Evolutionary conservation across 2,329 filamentous ascomycete genomes (phyloP), one percentile per base, ranked within the genome.

Genomic region (Claviceps sorghi): DNA sequence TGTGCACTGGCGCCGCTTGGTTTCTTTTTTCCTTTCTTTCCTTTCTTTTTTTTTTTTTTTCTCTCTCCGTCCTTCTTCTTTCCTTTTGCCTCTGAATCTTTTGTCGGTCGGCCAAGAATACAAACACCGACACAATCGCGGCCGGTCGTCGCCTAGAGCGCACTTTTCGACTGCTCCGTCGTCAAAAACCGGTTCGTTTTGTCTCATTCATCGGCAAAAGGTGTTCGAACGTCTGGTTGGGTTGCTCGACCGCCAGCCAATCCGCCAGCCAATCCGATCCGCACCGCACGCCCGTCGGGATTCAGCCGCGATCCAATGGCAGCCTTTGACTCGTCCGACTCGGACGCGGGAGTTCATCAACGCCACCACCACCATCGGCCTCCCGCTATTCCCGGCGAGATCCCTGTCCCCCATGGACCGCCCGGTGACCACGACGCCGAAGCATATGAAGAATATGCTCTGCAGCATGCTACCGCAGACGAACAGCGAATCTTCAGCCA

Each of bases 401-500:
- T 80, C 44, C 77, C 77, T 54, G 72, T 80, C 40, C 77, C 77
- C 38, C 76, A 80, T 52, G 67, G 67, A 8, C 67, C 67, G 45
- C 57, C 57, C 49, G 75, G 72, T 43, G 75, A 75, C 57, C 65
- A 71, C 50, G 75, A 77, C 60, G 68, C 69, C 54, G 68, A 75
- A 50, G 71, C 74, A 52, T 75, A 69, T 59, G 72, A 75, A 50
- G 71, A 74, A 52, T 75, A 69, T 59, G 72, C 66, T 50, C 58
- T 62, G 52, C 65, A 65, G 36, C 62, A 67, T 54, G 69, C 67
- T 56, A 71, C 70, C 53, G 67, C 69, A 49, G 74, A 74, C 49
- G 77, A 80, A 67, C 75, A 70, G 56, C 70, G 73, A 64, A 79
- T 81, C 60, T 95, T 96, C 72, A 77, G 84, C 61, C 80, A 84